These are phyloP conservation scores for Thalassiosira ordinaria DNA, from an alignment of 352 stramenopile species.

Conservation along the genomic window DNA sequence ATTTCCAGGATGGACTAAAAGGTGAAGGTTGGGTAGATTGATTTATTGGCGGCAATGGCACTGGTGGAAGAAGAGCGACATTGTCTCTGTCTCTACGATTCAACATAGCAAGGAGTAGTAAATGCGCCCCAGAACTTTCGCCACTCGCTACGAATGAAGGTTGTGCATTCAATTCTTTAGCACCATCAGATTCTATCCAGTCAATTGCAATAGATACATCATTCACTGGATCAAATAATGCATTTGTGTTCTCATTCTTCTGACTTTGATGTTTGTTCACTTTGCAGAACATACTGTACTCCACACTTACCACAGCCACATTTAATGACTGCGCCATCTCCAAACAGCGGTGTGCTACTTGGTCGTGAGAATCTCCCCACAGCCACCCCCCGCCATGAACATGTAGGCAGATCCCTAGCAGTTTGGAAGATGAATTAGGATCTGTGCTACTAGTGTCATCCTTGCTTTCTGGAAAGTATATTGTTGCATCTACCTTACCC, in stretches of 20 bases:
- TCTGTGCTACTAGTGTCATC: neutral
- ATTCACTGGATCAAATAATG: constrained; percentile 53
- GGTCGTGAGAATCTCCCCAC: constrained; percentile 50
- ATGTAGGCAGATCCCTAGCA: constrained; percentile 59
- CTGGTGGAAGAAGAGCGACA: neutral
- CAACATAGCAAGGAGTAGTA: constrained; percentile 55
- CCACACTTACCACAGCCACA: constrained; percentile 55
- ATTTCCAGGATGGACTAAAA: constrained; percentile 37
- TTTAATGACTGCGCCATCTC: constrained; percentile 49
- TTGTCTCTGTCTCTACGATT: constrained; percentile 34
- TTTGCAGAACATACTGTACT: constrained; percentile 47
- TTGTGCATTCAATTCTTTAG: constrained; percentile 36
- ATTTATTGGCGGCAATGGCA: neutral
- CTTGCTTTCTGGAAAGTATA: constrained; percentile 39
- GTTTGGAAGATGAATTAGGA: neutral
- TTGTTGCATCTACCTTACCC: constrained; percentile 46
- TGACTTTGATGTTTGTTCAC: neutral
- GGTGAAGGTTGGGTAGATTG: neutral
- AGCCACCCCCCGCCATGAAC: constrained; percentile 63
- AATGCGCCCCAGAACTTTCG: constrained; percentile 62
- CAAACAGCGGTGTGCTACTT: constrained; percentile 58
- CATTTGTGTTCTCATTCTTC: neutral
- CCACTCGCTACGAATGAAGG: constrained; percentile 51
- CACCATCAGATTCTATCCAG: constrained; percentile 50
- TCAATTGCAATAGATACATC: constrained; percentile 49